These are phyloP conservation scores for Gracilariopsis chorda DNA, from an alignment of 23 red algal species.

Conservation along the genomic window DNA sequence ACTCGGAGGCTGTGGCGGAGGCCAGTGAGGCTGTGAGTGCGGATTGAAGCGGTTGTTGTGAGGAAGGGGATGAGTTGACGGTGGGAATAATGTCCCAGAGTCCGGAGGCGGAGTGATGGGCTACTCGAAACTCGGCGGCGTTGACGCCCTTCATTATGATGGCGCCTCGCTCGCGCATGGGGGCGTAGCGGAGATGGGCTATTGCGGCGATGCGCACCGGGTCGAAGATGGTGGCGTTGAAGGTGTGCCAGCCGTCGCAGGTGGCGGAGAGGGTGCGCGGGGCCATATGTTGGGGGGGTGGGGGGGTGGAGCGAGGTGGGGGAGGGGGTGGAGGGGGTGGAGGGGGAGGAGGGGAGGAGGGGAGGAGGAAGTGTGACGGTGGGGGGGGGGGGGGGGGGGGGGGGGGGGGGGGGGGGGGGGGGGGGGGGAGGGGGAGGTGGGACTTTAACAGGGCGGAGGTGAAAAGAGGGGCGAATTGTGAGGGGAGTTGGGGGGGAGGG, in stretches of 20 bases:
- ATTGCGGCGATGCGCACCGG: slow-evolving; percentile 10
- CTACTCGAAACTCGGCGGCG: neutral
- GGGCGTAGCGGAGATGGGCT: neutral
- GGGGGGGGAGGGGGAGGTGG: neutral
- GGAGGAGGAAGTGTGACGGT: neutral
- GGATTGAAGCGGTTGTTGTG: neutral
- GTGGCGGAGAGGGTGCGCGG: neutral
- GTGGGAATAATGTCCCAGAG: neutral
- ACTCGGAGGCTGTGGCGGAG: neutral
- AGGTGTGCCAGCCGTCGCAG: slow-evolving; percentile 22
- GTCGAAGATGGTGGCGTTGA: slow-evolving; percentile 30
- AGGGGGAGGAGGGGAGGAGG: neutral
- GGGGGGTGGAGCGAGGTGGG: neutral
- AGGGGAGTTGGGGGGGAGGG: neutral
- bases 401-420: neutral
- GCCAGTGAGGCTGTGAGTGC: neutral
- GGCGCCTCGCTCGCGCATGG: slow-evolving; percentile 5
- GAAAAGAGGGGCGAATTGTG: neutral
- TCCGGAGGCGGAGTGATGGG: slow-evolving; percentile 3
- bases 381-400: neutral
- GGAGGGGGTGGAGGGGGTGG: neutral
- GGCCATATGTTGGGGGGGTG: neutral
- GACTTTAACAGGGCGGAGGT: neutral
- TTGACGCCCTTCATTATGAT: slow-evolving; percentile 1
- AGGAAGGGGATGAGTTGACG: neutral